Evolutionary conservation across 441 rosid genomes (phyloP).

Genomic region (Cnidoscolus chayamansa): DNA sequence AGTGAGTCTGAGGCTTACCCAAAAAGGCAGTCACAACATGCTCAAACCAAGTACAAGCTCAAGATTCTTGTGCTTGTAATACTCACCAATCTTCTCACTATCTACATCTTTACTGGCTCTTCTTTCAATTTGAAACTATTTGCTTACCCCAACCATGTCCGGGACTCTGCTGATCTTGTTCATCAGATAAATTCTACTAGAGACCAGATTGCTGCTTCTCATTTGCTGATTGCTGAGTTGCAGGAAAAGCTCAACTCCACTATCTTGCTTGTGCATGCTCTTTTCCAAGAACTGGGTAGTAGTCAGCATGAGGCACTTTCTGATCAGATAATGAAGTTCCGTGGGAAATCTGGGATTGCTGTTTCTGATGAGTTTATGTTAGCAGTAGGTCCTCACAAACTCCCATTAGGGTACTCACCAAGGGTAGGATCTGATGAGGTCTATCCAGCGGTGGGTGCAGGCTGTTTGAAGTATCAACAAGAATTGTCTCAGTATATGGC

Average conservation of each 20-base stretch:
- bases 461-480: slow-evolving; percentile 42
- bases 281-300: slow-evolving; percentile 27
- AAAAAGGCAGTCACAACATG: slow-evolving; percentile 29
- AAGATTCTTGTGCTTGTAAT: slow-evolving; percentile 34
- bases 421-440: slow-evolving; percentile 36
- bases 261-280: slow-evolving; percentile 33
- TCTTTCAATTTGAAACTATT: slow-evolving; percentile 15
- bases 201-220: slow-evolving; percentile 33
- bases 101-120: slow-evolving; percentile 34
- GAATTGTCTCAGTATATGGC: slow-evolving; percentile 43
- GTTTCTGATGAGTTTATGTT: slow-evolving; percentile 34
- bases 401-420: slow-evolving; percentile 42
- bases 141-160: not conserved
- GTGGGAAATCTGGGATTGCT: slow-evolving; percentile 4
- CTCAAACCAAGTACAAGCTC: slow-evolving; percentile 32
- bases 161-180: slow-evolving; percentile 17
- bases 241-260: slow-evolving; percentile 41
- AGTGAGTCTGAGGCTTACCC: slow-evolving; percentile 23
- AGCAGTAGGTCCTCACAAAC: slow-evolving; percentile 38
- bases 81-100: slow-evolving; percentile 43
- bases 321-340: not conserved
- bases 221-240: slow-evolving; percentile 30
- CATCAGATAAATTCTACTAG: slow-evolving; percentile 33
- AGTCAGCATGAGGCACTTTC: not conserved
- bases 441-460: slow-evolving; percentile 37